Conservation (phyloP, 768 basidiomycete species). For the Lactifluus echinatus region DNA sequence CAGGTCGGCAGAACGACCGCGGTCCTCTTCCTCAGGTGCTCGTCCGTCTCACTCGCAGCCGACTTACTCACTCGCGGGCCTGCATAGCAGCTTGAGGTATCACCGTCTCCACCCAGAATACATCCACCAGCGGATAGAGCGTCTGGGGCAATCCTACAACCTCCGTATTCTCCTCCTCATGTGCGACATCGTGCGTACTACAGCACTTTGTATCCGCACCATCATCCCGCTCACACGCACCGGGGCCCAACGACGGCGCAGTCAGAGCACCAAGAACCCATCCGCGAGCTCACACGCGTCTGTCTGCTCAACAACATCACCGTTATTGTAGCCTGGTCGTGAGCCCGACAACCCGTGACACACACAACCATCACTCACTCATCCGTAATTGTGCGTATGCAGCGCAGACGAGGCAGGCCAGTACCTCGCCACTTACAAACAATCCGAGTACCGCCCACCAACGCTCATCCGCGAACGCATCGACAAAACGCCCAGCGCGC, state of each 20-base stretch:
- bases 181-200: conserved; percentile 78
- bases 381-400: background rate
- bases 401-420: conserved; percentile 89
- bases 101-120: conserved; percentile 98
- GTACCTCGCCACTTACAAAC: conserved; percentile 86
- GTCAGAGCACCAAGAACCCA: conserved; percentile 86
- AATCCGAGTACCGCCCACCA: conserved; percentile 89
- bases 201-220: no score
- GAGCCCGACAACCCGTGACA: conserved; percentile 27
- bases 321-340: conserved; percentile 89
- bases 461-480: conserved; percentile 91
- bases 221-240: background rate
- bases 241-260: conserved; percentile 26
- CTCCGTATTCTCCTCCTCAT: conserved; percentile 80
- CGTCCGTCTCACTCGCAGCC: background rate
- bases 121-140: conserved; percentile 83
- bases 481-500: conserved; percentile 79
- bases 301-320: conserved; percentile 92
- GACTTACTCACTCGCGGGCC: background rate
- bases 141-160: conserved; percentile 71
- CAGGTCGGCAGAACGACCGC: conserved; percentile 94
- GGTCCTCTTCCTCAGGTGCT: conserved; percentile 82
- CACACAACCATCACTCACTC: no score
- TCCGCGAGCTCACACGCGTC: conserved; percentile 89
- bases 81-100: conserved; percentile 63